These are phyloP conservation scores for Moesziomyces sp. DNA, from an alignment of 1,284 basidiomycete species.

Conservation along the genomic window DNA sequence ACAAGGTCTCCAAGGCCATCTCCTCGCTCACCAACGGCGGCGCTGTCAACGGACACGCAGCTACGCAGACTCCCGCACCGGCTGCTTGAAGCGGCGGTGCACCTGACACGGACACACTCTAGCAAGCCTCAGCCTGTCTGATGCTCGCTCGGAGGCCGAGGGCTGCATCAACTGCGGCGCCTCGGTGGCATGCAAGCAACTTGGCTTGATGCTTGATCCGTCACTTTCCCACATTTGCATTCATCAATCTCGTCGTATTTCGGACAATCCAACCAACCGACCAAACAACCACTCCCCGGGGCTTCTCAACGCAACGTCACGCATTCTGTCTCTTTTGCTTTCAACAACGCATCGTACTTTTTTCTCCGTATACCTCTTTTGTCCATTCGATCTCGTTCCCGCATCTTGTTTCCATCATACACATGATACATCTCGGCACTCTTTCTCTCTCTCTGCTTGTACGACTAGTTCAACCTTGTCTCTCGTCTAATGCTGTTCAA, in stretches of 20 bases:
- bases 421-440: conserved; percentile 1
- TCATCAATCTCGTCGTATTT: conserved; percentile 10
- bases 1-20: conserved; percentile 14
- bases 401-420: conserved; percentile 9
- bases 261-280: conserved; percentile 23
- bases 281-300: conserved; percentile 5
- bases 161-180: conserved; percentile 44
- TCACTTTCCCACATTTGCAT: conserved; percentile 13
- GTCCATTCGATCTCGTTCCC: conserved; percentile 12
- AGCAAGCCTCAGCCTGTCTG: neutral
- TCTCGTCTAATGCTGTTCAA: conserved; percentile 48
- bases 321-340: conserved; percentile 35
- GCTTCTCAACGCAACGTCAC: conserved; percentile 47
- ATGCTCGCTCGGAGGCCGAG: neutral
- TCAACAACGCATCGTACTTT: conserved; percentile 43
- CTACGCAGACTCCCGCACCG: conserved; percentile 20
- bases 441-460: conserved; percentile 25
- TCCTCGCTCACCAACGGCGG: conserved; percentile 34
- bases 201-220: neutral
- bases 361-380: conserved; percentile 30
- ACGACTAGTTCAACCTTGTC: conserved; percentile 57
- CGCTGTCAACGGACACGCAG: conserved; percentile 21
- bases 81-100: neutral
- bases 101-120: neutral
- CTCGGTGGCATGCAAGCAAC: conserved; percentile 1